Base-by-base conservation (phyloP, 2,329 filamentous ascomycete species). In the Xylariaceae sp. region DNA sequence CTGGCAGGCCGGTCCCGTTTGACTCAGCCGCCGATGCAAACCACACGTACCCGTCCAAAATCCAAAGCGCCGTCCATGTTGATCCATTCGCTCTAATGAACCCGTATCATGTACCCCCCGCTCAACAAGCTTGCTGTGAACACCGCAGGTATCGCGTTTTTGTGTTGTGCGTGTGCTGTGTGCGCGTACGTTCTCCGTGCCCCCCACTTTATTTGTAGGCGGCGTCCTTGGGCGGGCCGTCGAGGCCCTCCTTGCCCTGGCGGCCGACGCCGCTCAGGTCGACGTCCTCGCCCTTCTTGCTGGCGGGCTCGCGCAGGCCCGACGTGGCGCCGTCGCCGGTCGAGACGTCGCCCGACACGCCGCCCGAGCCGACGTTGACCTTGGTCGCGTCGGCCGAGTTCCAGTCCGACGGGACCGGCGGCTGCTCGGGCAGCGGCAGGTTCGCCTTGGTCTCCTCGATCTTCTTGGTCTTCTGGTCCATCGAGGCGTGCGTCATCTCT, bases 351-450 rank as follows among this genome's bases (percentile, higher is more conserved):
- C 64, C 70, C 45, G 71, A 56, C 2, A 68, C 47, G 34, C 69
- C 60, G 14, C 81, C 80, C 22, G 77, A 75, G 43, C 81, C 81
- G 30, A 84, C 76, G 52, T 85, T 82, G 53, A 84, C 77, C 36
- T 64, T 84, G 42, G 73, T 64, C 19, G 69, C 69, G 50, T 90
- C 83, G 32, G 72, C 67, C 0, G 80, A 85, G 56, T 89, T 78
- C 71, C 78, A 88, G 67, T 92, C 84, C 5, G 82, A 83, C n/a
- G 76, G 63, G n/a, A 61, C 64, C 2, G 83, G 83, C 15, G 85
- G 85, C 45, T 89, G 70, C 2, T 90, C 83, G 13, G 85, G 86
- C 32, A 89, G 75, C 32, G 83, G 83, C 19, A 93, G 77, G 61
- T 87, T 86, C 57, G 77, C 63, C 62, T 80, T 70, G 51, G 70